These are phyloP conservation scores for Tuctoria greenei DNA, from an alignment of 176 grass and related monocot genomes.

Conservation along the genomic window DNA sequence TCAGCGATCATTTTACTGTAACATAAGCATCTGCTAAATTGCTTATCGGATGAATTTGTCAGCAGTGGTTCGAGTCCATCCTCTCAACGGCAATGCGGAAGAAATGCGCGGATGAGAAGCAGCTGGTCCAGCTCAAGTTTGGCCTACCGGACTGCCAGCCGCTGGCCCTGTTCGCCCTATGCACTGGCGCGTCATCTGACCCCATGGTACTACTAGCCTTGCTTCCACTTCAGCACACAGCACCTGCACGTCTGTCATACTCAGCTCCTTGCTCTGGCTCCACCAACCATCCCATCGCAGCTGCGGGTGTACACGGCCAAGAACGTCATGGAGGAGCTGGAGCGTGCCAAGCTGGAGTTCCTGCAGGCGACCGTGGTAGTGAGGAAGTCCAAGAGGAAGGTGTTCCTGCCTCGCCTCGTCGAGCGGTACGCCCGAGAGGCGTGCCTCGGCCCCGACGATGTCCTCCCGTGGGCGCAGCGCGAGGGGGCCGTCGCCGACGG, in stretches of 20 bases:
- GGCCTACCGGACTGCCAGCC: conserved; percentile 60
- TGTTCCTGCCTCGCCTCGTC: conserved; percentile 67
- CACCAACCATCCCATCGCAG: conserved; percentile 27
- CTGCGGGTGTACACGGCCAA: conserved; percentile 81
- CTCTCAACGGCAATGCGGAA: conserved; percentile 69
- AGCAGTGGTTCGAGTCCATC: conserved; percentile 84
- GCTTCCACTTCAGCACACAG: not conserved
- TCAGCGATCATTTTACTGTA: not conserved
- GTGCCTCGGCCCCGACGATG: conserved; percentile 47
- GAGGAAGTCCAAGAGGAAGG: conserved; percentile 64
- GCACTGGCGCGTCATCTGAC: conserved; percentile 82
- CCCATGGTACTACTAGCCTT: conserved; percentile 52
- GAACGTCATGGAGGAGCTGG: conserved; percentile 70
- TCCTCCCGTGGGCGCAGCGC: conserved; percentile 54
- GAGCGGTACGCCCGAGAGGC: conserved; percentile 79
- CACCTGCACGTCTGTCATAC: not conserved
- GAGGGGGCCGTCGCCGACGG: conserved; percentile 41
- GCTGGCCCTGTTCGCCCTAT: conserved; percentile 75
- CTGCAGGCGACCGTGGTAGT: conserved; percentile 66
- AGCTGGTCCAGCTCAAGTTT: conserved; percentile 60
- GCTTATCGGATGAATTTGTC: not conserved
- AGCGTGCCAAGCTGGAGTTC: conserved; percentile 83
- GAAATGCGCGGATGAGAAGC: conserved; percentile 80
- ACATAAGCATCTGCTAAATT: not conserved
- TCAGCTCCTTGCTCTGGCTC: not conserved